These are phyloP conservation scores for Tuctoria greenei DNA, from an alignment of 176 grass and related monocot genomes.

Conservation along the genomic window DNA sequence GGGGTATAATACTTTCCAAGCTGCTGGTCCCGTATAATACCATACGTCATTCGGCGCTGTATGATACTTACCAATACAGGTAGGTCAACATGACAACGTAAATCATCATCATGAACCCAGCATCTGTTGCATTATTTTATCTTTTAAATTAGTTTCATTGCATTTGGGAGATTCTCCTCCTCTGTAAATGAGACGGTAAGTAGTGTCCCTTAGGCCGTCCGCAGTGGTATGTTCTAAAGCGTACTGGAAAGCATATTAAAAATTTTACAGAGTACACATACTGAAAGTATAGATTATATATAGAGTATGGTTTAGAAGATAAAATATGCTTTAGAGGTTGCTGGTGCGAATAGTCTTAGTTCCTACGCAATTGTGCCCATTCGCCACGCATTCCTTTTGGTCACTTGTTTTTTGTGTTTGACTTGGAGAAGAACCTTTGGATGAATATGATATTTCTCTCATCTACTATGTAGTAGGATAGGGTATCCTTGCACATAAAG, in stretches of 20 bases:
- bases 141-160: background rate
- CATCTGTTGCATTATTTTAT: background rate
- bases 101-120: constrained; percentile 11
- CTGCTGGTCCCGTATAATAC: background rate
- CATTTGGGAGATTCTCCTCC: constrained; percentile 19
- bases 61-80: constrained; percentile 32
- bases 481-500: background rate
- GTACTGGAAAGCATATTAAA: too few relatives aligned
- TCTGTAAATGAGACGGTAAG: constrained; percentile 19
- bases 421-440: constrained; percentile 15
- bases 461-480: background rate
- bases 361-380: constrained; percentile 45
- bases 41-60: constrained; percentile 30
- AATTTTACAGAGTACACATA: too few relatives aligned
- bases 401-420: constrained; percentile 48
- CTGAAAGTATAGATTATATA: too few relatives aligned
- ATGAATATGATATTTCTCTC: constrained; percentile 10
- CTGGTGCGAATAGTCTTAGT: too few relatives aligned
- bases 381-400: constrained; percentile 30
- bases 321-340: too few relatives aligned
- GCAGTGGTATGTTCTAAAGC: too few relatives aligned
- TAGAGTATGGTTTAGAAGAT: too few relatives aligned
- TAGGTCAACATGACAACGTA: constrained; percentile 45
- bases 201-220: constrained; percentile 34
- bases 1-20: background rate